A percentile compares a stretch with the other conserved stretches of the same genome.
Conservation (phyloP, 345 rosid species). For the Orychophragmus violaceus region DNA sequence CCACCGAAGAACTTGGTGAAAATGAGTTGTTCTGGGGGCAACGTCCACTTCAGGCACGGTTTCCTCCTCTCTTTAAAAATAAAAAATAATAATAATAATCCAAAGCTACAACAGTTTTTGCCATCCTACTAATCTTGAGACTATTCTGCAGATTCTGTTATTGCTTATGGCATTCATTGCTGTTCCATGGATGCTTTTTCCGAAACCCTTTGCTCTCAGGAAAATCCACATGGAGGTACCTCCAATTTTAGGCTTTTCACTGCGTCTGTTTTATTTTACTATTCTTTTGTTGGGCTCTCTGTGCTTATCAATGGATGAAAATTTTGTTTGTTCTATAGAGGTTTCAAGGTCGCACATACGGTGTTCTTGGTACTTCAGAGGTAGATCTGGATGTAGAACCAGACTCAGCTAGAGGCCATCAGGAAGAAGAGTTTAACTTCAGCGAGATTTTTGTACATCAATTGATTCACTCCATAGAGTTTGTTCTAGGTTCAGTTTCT, state of each 20-base stretch:
- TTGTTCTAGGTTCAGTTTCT: conserved; percentile 91
- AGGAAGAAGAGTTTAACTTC: conserved; percentile 83
- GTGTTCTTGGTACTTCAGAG: conserved; percentile 74
- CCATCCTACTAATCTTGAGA: conserved; percentile 15
- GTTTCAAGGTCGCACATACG: conserved; percentile 88
- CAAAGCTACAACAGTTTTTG: conserved; percentile 1
- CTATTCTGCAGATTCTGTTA: conserved; percentile 56
- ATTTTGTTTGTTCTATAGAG: conserved; percentile 43
- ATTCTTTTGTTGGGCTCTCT: neutral
- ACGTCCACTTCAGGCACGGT: conserved; percentile 81
- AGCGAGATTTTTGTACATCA: conserved; percentile 98
- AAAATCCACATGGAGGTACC: conserved; percentile 74
- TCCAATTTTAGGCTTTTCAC: conserved; percentile 2
- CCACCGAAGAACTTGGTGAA: conserved; percentile 82
- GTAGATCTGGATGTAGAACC: conserved; percentile 65
- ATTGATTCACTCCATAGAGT: conserved; percentile 96
- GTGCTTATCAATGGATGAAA: neutral
- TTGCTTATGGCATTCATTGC: conserved; percentile 73
- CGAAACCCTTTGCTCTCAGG: conserved; percentile 85
- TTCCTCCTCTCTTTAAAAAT: too few species aligned
- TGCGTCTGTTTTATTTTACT: neutral
- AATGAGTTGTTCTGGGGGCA: conserved; percentile 92
- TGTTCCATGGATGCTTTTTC: conserved; percentile 97
- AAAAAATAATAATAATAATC: too few species aligned
- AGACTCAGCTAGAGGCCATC: conserved; percentile 60